These are phyloP conservation scores for Quillaja saponaria DNA, from an alignment of 306 rosid species.

Conservation along the genomic window DNA sequence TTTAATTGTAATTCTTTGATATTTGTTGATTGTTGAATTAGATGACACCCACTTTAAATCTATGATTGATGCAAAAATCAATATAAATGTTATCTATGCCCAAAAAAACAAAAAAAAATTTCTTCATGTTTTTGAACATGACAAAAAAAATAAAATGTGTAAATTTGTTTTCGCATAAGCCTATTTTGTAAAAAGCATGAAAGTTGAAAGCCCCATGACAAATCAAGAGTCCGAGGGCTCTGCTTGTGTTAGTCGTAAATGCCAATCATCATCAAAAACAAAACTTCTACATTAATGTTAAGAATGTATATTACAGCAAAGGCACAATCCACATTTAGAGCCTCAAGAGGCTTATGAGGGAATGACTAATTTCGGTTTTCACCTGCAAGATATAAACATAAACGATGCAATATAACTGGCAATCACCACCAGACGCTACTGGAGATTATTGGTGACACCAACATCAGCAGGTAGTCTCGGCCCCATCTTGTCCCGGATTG, in stretches of 20 bases:
- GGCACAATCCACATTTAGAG: constrained; percentile 24
- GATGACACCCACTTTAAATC: too few relatives aligned
- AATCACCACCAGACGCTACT: constrained; percentile 16
- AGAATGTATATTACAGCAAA: constrained; percentile 24
- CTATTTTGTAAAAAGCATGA: too few relatives aligned
- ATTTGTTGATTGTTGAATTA: too few relatives aligned
- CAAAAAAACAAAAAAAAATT: too few relatives aligned
- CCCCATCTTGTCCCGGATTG: constrained; percentile 45
- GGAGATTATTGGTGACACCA: constrained; percentile 25
- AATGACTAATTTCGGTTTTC: too few relatives aligned
- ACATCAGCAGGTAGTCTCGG: constrained; percentile 48
- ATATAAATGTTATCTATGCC: too few relatives aligned
- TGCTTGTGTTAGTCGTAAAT: constrained; percentile 11
- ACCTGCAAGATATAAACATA: constrained; percentile 19
- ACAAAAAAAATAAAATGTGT: too few relatives aligned
- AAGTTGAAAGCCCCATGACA: too few relatives aligned
- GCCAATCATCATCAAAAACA: constrained; percentile 12
- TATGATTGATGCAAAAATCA: too few relatives aligned
- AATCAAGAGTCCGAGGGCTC: constrained; percentile 11
- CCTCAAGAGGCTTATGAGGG: too few relatives aligned
- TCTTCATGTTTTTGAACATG: too few relatives aligned
- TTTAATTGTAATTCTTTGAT: too few relatives aligned
- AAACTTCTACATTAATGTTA: constrained; percentile 13
- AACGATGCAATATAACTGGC: constrained; percentile 25
- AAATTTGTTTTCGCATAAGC: constrained; percentile 2